Conservation (phyloP, 2,329 filamentous ascomycete species). For the Fusarium kyushuense region DNA sequence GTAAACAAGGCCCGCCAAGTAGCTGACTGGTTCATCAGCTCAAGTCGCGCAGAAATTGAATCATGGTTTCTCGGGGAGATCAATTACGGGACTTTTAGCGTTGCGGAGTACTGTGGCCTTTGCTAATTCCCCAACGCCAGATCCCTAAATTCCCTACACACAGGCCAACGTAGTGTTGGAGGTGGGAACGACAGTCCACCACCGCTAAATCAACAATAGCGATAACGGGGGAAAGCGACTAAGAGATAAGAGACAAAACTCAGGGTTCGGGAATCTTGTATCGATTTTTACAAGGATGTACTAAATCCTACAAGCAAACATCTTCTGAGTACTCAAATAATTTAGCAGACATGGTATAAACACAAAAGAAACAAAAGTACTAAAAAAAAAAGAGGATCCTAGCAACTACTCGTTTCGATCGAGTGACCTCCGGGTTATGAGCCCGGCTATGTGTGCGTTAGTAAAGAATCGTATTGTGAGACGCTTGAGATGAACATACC, state of each 20-base stretch:
- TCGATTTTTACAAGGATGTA: too few species aligned
- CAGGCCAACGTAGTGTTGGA: too few species aligned
- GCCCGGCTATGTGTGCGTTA: conserved; percentile 23
- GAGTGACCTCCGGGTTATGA: conserved; percentile 31
- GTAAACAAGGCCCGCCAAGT: not conserved
- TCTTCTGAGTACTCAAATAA: too few species aligned
- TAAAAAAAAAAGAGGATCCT: conserved; percentile 12
- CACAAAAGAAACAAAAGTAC: not conserved
- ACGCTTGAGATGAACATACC: conserved; percentile 1
- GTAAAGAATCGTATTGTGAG: not conserved
- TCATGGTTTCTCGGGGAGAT: not conserved
- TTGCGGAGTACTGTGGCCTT: not conserved
- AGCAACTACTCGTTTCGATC: conserved; percentile 32
- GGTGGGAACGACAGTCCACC: too few species aligned
- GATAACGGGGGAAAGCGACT: too few species aligned
- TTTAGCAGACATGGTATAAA: fast-evolving
- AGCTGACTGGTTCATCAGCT: not conserved
- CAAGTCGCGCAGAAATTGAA: not conserved
- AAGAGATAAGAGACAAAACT: too few species aligned
- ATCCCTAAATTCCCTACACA: not conserved
- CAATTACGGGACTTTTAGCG: not conserved
- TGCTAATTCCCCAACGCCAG: conserved; percentile 9
- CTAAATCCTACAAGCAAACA: too few species aligned
- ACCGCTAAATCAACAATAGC: too few species aligned
- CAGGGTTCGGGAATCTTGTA: too few species aligned